phyloP scores from a whole-genome alignment of 768 basidiomycete genomes.

The Megacollybia marginata region DNA sequence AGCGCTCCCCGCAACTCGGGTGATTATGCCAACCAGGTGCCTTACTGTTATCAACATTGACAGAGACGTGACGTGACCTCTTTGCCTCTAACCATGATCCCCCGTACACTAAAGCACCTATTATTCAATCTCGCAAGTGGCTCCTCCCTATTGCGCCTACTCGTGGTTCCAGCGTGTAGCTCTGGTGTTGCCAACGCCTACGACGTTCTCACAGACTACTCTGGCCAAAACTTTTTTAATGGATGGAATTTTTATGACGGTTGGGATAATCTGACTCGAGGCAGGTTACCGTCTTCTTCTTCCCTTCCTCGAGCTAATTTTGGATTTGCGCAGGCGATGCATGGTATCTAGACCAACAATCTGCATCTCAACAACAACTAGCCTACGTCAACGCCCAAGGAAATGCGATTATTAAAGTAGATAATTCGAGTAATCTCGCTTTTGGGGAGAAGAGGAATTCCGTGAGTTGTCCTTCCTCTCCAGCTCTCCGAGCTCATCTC shows the following conservation, averaged over 20 bases:
- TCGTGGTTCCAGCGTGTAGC: too few relatives aligned
- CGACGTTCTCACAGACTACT: constrained; percentile 32
- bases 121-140: too few relatives aligned
- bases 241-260: constrained; percentile 42
- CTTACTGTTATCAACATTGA: too few relatives aligned
- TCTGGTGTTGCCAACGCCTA: constrained; percentile 12
- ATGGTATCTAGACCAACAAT: constrained; percentile 4
- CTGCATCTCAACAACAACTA: constrained; percentile 28
- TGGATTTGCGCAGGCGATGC: constrained; percentile 10
- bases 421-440: constrained; percentile 31
- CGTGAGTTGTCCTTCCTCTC: not conserved
- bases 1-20: too few relatives aligned
- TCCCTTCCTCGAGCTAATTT: too few relatives aligned
- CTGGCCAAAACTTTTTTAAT: constrained; percentile 41
- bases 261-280: constrained; percentile 37
- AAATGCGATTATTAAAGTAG: constrained; percentile 65
- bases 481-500: not conserved
- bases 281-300: constrained; percentile 5
- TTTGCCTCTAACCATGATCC: too few relatives aligned
- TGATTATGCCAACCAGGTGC: too few relatives aligned
- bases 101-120: too few relatives aligned
- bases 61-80: too few relatives aligned
- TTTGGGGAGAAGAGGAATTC: not conserved
- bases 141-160: too few relatives aligned
- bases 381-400: constrained; percentile 50